Evolutionary conservation across 305 asterid species (phyloP).

Genomic region (Fraxinus velutina): DNA sequence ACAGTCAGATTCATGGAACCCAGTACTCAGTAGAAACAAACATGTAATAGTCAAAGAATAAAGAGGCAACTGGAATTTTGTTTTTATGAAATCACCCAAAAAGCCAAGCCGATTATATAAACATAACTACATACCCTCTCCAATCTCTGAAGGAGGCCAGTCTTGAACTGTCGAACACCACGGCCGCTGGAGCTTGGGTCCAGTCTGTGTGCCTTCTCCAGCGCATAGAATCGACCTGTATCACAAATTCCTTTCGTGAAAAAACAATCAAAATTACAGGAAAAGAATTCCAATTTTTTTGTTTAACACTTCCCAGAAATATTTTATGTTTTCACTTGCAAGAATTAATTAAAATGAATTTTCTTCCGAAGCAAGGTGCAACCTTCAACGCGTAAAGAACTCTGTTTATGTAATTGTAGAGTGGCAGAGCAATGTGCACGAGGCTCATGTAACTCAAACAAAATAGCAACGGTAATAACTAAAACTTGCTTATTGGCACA

Average conservation of each 20-base stretch:
- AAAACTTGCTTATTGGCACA: not conserved
- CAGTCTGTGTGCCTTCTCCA: constrained; percentile 94
- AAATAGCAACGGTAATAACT: not conserved
- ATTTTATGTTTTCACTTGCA: not conserved
- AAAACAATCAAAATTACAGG: not conserved
- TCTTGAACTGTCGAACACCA: constrained; percentile 98
- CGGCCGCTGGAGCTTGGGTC: constrained; percentile 97
- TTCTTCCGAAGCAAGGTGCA: not conserved
- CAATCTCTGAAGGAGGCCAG: constrained; percentile 85
- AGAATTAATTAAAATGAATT: not conserved
- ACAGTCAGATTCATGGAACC: not conserved
- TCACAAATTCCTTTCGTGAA: not conserved
- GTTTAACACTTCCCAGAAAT: not conserved
- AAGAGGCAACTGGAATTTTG: not conserved
- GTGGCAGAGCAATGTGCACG: not conserved
- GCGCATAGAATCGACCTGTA: constrained; percentile 92
- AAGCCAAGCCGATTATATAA: not conserved
- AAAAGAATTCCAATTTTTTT: not conserved
- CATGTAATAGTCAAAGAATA: not conserved
- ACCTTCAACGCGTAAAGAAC: not conserved
- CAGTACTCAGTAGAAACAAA: not conserved
- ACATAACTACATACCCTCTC: constrained; percentile 57
- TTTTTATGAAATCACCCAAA: not conserved
- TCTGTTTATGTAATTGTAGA: not conserved
- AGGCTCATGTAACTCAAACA: not conserved